Evolutionary conservation across 2,329 filamentous ascomycete species (phyloP).

Genomic region (Penicillium sp.): DNA sequence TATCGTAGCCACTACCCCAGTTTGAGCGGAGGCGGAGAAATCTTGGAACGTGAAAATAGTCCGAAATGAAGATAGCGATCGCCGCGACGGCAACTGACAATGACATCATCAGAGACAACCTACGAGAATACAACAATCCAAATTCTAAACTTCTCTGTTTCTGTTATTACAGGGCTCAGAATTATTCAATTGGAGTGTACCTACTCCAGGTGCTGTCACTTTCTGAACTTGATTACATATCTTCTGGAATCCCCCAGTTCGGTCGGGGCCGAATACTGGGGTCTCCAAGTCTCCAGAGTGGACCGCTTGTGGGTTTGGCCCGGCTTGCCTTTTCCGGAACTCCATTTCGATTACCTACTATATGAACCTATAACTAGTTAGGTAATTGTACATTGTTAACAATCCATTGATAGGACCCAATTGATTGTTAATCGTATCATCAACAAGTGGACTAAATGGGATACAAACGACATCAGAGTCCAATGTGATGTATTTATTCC

Average conservation of each 20-base stretch:
- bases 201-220: background rate
- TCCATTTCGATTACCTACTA: background rate
- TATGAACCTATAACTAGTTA: too few relatives aligned
- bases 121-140: background rate
- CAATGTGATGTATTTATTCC: background rate
- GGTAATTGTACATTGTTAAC: background rate
- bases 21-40: background rate
- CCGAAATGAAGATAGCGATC: background rate
- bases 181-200: background rate
- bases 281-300: background rate
- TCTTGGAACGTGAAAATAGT: background rate
- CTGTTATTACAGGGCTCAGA: background rate
- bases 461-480: background rate
- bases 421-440: background rate
- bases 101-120: slow-evolving; percentile 6
- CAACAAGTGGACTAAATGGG: background rate
- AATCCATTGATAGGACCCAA: background rate
- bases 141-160: background rate
- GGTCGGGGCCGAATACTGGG: slow-evolving; percentile 5
- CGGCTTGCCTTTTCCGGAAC: slow-evolving; percentile 2
- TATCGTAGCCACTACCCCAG: background rate
- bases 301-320: background rate
- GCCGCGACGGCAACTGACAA: slow-evolving; percentile 1
- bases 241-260: slow-evolving; percentile 1
- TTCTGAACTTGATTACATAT: background rate